Evolutionary conservation across 208 protist genomes (phyloP), one percentile per base, ranked within the genome.

Genomic region (Acanthamoeba castellanii): DNA sequence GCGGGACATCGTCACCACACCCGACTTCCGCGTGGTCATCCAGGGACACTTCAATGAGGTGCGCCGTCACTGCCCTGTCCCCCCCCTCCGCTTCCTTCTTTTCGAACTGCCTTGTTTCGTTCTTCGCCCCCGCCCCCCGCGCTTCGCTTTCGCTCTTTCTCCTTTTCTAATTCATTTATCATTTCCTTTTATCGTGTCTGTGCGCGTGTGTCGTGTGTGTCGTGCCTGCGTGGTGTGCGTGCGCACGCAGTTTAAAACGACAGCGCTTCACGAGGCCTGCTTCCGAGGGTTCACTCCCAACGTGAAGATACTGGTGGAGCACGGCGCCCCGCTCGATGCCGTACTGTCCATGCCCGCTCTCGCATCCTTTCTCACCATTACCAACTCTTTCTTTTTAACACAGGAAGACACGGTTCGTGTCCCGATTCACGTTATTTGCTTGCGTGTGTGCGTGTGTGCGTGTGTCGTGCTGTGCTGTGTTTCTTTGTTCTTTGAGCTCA

Each of bases 301-400:
- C 47, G 82, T 90, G 47, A 7, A 90, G 82, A 25, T 90, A 18
- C 82, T 90, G 25, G 55, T 90, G 13, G 59, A 90, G 50, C 27
- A 70, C 27, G 82, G 82, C 82, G 82, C 82, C 11, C 82, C 82
- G 55, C 59, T 90, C 20, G 82, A 90, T 30, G 82, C 82, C 25
- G 82, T 90, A 90, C 37, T 11, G n/a, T n/a, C n/a, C n/a, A n/a
- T n/a, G n/a, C n/a, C n/a, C n/a, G n/a, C n/a, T n/a, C n/a, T n/a
- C n/a, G n/a, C n/a, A n/a, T n/a, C 8, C 13, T 61, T 13, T 34
- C 25, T 61, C 47, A 61, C 18, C 42, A 25, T 52, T 47, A 14
- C 27, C 20, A 7, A 30, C 76, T 42, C 47, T 52, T 20, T 57
- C 37, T 13, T 57, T 32, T 16, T 85, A 2, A 34, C 47, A 90